Conservation (phyloP, 768 basidiomycete genomes). For the Russula virescens region DNA sequence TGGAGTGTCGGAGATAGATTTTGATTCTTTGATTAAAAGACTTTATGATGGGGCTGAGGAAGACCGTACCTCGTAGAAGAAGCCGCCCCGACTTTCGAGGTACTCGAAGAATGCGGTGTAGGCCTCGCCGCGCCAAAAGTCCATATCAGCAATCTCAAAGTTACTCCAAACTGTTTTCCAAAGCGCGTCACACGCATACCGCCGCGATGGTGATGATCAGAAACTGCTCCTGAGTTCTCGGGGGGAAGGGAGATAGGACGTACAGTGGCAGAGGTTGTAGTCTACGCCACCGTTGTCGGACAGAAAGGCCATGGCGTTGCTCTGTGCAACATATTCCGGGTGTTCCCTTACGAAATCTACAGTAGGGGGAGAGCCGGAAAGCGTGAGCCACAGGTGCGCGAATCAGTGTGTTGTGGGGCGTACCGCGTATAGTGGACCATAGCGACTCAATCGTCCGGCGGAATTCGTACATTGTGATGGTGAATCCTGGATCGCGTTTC, state of each 20-base stretch:
- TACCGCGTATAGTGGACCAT: constrained; percentile 71
- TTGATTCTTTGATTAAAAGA: too few relatives aligned
- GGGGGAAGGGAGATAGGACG: constrained; percentile 17
- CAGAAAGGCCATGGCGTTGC: constrained; percentile 70
- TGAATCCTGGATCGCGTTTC: constrained; percentile 50
- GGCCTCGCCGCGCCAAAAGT: constrained; percentile 78
- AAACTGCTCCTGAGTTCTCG: background rate
- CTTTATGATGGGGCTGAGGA: too few relatives aligned
- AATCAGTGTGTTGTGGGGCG: constrained; percentile 22
- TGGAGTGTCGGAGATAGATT: too few relatives aligned
- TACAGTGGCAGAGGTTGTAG: constrained; percentile 76
- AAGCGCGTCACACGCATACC: too few relatives aligned
- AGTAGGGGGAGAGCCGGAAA: too few relatives aligned
- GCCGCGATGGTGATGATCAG: background rate
- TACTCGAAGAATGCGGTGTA: constrained; percentile 81
- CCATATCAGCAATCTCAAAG: constrained; percentile 84
- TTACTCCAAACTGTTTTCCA: constrained; percentile 91
- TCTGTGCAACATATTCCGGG: constrained; percentile 51
- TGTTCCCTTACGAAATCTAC: constrained; percentile 62
- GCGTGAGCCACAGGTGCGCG: background rate
- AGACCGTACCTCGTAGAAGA: constrained; percentile 69
- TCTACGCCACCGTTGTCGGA: constrained; percentile 65
- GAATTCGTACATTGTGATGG: constrained; percentile 74
- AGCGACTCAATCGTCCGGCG: constrained; percentile 73
- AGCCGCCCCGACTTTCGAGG: constrained; percentile 75